These are phyloP conservation scores for Lipomyces yamadae DNA, from an alignment of 805 yeast genomes.

Conservation along the genomic window DNA sequence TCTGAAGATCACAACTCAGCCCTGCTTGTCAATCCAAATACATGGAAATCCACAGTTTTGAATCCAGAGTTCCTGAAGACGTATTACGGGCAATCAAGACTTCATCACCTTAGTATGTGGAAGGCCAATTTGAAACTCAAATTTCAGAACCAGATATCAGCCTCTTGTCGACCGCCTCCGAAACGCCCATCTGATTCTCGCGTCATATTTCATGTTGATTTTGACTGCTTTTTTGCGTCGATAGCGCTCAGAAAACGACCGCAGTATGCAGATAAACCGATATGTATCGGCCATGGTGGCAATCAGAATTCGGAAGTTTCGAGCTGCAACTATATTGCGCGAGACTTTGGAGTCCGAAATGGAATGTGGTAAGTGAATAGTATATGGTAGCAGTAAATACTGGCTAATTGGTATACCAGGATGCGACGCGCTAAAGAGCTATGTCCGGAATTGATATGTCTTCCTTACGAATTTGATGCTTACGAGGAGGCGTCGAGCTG, in stretches of 20 bases:
- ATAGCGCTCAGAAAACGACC: constrained; percentile 70
- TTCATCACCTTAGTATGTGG: constrained; percentile 90
- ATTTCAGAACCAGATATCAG: constrained; percentile 51
- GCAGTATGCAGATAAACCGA: constrained; percentile 60
- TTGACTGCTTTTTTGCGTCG: constrained; percentile 91
- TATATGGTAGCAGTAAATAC: not conserved
- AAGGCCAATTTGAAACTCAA: constrained; percentile 71
- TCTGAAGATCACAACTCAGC: constrained; percentile 16
- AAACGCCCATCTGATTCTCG: constrained; percentile 25
- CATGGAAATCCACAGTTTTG: constrained; percentile 57
- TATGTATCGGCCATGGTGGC: constrained; percentile 63
- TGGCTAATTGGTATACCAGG: constrained; percentile 43
- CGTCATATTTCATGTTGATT: constrained; percentile 79
- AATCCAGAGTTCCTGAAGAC: constrained; percentile 74
- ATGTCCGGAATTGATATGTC: constrained; percentile 66
- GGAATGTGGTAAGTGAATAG: constrained; percentile 69
- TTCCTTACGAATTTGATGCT: constrained; percentile 75
- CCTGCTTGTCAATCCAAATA: constrained; percentile 27
- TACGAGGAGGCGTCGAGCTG: constrained; percentile 68
- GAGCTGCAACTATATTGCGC: constrained; percentile 87
- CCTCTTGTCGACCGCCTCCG: not conserved
- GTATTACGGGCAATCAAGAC: constrained; percentile 79
- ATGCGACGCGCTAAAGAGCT: constrained; percentile 61
- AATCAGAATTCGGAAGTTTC: constrained; percentile 73
- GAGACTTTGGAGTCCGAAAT: constrained; percentile 72